A percentile compares a stretch with the other conserved stretches of the same genome.
These are phyloP conservation scores for Dipteronia dyeriana DNA, from an alignment of 345 rosid genomes.

Conservation along the genomic window DNA sequence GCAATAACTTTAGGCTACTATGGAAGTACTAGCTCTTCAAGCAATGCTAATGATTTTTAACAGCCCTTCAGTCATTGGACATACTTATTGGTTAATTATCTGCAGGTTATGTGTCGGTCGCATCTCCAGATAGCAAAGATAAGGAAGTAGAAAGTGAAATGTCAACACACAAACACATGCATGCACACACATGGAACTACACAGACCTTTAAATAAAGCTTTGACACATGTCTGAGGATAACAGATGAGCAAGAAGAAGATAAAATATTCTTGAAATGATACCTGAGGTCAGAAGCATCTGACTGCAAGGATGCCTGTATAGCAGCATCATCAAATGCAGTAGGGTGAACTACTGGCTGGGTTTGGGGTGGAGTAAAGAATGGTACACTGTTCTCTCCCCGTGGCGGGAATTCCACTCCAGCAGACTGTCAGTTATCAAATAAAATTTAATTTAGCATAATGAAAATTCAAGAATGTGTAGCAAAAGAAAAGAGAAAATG, in stretches of 20 bases:
- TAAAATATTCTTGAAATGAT: conserved; percentile 13
- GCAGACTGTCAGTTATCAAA: conserved; percentile 50
- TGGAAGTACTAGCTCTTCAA: background rate
- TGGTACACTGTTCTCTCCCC: conserved; percentile 76
- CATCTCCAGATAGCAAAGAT: background rate
- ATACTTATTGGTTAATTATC: conserved; percentile 3
- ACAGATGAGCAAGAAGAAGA: conserved; percentile 3
- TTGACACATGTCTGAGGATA: background rate
- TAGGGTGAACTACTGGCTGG: conserved; percentile 60
- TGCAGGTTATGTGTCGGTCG: background rate
- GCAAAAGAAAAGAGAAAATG: background rate
- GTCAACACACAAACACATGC: background rate
- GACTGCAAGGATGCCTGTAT: conserved; percentile 85
- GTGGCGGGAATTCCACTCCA: conserved; percentile 92
- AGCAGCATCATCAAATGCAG: conserved; percentile 81
- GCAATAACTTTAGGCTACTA: background rate
- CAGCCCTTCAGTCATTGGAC: background rate
- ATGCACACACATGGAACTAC: background rate
- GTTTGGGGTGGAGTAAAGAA: conserved; percentile 97
- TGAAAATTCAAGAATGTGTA: background rate
- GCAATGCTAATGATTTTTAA: background rate
- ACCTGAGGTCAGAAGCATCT: conserved; percentile 92
- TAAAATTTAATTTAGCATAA: conserved; percentile 8
- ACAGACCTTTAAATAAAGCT: background rate
- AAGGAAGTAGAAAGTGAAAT: background rate